A percentile compares a stretch with the other conserved stretches of the same genome.
Conservation (phyloP, 1,284 basidiomycete genomes). For the Chalciporus sp. region DNA sequence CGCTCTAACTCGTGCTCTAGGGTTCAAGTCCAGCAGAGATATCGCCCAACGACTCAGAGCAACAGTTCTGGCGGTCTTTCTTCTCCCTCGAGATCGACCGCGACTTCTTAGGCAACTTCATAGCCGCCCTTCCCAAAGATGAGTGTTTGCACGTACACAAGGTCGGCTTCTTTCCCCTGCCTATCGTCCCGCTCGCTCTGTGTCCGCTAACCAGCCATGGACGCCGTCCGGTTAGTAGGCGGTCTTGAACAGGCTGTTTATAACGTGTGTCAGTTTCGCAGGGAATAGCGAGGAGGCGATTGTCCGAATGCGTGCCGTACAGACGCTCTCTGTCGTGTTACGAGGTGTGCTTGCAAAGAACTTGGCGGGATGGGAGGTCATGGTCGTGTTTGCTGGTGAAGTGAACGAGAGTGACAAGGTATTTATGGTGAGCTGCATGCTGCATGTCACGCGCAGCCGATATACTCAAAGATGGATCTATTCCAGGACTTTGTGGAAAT, state of each 20-base stretch:
- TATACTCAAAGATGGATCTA: not conserved
- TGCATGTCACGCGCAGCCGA: not conserved
- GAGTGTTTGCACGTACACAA: conserved; percentile 44
- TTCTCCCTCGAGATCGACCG: conserved; percentile 53
- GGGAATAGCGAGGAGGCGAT: conserved; percentile 33
- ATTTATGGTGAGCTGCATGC: conserved; percentile 49
- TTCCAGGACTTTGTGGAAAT: conserved; percentile 49
- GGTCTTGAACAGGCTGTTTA: conserved; percentile 50
- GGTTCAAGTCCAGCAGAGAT: conserved; percentile 43
- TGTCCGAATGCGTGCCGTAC: conserved; percentile 43
- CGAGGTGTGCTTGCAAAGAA: conserved; percentile 55
- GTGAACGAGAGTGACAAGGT: conserved; percentile 56
- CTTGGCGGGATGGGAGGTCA: conserved; percentile 66
- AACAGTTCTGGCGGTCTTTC: conserved; percentile 52
- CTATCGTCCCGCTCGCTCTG: too few relatives aligned
- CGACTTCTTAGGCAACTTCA: conserved; percentile 40
- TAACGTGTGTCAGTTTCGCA: conserved; percentile 41
- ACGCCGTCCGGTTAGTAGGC: conserved; percentile 45
- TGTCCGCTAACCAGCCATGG: conserved; percentile 9
- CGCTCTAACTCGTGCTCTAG: conserved; percentile 23
- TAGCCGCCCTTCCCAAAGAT: conserved; percentile 41
- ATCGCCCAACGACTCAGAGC: conserved; percentile 36
- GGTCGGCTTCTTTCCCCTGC: conserved; percentile 34
- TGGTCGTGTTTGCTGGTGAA: conserved; percentile 65
- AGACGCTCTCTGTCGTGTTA: conserved; percentile 49